Percentiles rank a stretch among this genome's conserved stretches.
phyloP scores from a whole-genome alignment of 257 asterid species.

The Scutellaria baicalensis region DNA sequence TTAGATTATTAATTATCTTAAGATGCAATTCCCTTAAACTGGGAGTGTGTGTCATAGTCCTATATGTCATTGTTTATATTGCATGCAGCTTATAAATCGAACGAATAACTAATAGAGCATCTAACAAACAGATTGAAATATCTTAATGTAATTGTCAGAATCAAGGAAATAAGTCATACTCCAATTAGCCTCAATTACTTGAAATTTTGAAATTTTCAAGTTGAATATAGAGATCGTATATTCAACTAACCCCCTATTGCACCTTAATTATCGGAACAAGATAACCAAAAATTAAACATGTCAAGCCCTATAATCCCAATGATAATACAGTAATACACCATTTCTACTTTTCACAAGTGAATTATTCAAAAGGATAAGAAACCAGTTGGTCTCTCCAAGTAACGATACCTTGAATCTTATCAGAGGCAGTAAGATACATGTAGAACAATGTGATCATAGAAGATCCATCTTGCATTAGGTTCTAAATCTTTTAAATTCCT shows the following conservation, averaged over 20 bases:
- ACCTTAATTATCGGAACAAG: not conserved
- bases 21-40: not conserved
- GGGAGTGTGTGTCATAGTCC: not conserved
- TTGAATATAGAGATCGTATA: not conserved
- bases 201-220: not conserved
- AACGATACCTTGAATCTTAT: not conserved
- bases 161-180: not conserved
- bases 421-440: not conserved
- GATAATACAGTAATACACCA: not conserved
- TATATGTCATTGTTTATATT: not conserved
- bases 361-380: not conserved
- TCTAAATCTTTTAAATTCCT: not conserved
- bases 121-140: not conserved
- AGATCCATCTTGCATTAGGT: not conserved
- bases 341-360: not conserved
- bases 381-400: not conserved
- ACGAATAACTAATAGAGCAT: not conserved
- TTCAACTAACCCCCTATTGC: not conserved
- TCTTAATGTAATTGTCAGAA: not conserved
- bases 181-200: not conserved
- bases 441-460: not conserved
- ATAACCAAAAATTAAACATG: not conserved
- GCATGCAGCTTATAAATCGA: not conserved
- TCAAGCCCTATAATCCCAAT: not conserved
- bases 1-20: not conserved